Evolutionary conservation across 1,139 yeast species (phyloP).

Genomic region (Protomyces lactucae-debilis): DNA sequence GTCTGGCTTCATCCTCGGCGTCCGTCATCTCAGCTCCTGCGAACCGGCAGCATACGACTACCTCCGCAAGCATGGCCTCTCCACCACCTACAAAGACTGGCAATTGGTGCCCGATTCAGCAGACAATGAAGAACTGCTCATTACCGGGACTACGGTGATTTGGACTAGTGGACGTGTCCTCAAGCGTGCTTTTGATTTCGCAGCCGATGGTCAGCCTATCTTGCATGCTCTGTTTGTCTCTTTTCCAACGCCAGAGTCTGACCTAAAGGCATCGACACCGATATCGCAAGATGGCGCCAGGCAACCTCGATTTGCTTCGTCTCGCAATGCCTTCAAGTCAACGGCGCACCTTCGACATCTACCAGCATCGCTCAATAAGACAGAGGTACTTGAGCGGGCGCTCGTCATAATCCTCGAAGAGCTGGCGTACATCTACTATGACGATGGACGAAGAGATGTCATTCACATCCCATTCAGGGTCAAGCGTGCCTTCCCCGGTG

Average conservation of each 20-base stretch:
- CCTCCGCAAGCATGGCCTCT: slow-evolving; percentile 2
- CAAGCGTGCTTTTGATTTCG: slow-evolving; percentile 14
- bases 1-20: not conserved
- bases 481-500: slow-evolving; percentile 54
- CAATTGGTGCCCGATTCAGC: not conserved
- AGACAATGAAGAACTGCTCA: slow-evolving; percentile 18
- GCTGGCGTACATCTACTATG: slow-evolving; percentile 47
- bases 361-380: not conserved
- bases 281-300: not conserved
- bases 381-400: slow-evolving; percentile 32
- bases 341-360: slow-evolving; percentile 3
- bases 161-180: slow-evolving; percentile 20
- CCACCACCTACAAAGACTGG: not conserved
- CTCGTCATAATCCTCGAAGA: slow-evolving; percentile 37
- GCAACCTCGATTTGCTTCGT: not conserved
- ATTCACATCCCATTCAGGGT: slow-evolving; percentile 62
- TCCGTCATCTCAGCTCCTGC: not conserved
- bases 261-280: not conserved
- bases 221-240: slow-evolving; percentile 25
- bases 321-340: slow-evolving; percentile 20
- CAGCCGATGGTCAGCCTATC: slow-evolving; percentile 20
- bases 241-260: slow-evolving; percentile 20
- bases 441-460: slow-evolving; percentile 43
- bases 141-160: slow-evolving; percentile 10
- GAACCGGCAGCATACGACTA: slow-evolving; percentile 20